Evolutionary conservation across 2,329 filamentous ascomycete species (phyloP), one percentile per base, ranked within the genome.

Genomic region (Hypoxylon sp.): DNA sequence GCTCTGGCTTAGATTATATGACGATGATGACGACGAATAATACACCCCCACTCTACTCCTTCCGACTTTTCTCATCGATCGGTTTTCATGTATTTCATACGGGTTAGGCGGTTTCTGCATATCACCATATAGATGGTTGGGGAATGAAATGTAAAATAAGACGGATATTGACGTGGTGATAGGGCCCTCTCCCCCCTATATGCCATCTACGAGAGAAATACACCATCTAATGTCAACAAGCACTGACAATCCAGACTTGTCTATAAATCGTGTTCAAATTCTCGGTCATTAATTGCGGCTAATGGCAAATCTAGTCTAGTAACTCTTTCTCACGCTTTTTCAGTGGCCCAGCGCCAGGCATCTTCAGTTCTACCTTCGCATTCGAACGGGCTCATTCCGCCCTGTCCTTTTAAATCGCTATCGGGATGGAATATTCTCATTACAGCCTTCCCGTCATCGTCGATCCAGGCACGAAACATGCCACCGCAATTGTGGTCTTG

Each of bases 401-500:
- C 25, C 15, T 7, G 12, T 19, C 9, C 9, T 15, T 16, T 13
- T 12, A 27, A 19, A 16, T 47, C 49, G 12, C 57, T 48, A 7
- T 62, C 56, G 47, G 81, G 77, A 40, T 78, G 73, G 73, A 84
- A 88, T 2, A 87, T 78, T 45, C 80, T 79, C 65, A 84, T 82
- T 16, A 77, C 74, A 12, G 78, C 74, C 50, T 74, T 73, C 0
- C 85, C 87, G 1, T 81, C 66, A 3, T 85, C 79, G 56, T 89
- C 81, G 13, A 89, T 74, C 80, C 88, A 93, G 0, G 90, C 90
- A 13, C 91, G 80, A 66, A 91, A 94, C 89, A 96, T 92, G 0
- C 91, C 91, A 3, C 86, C 88, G 62, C 89, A 94, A 67, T 96
- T 96, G 68, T 87, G 91, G 62, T 92, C 89, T 68, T 86, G 88